These are phyloP conservation scores for Cyclanthera cordifolia DNA, from an alignment of 306 rosid genomes.

Conservation along the genomic window DNA sequence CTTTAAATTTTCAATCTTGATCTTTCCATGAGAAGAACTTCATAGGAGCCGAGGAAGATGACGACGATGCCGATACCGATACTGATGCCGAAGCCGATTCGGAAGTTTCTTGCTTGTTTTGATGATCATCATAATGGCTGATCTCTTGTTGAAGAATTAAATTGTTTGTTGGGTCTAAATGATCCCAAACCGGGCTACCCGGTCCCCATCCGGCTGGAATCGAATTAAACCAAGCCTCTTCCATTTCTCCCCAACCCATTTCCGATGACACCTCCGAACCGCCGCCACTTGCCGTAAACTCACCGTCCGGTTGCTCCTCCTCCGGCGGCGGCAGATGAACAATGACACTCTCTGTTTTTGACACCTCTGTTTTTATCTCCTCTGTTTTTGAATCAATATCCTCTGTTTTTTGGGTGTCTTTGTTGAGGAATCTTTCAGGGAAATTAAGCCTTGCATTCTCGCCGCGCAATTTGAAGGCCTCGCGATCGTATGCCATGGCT, in stretches of 20 bases:
- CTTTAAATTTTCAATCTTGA: conserved; percentile 26
- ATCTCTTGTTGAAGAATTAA: conserved; percentile 27
- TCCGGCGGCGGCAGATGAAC: conserved; percentile 15
- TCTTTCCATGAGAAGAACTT: conserved; percentile 40
- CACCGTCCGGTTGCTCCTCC: conserved; percentile 33
- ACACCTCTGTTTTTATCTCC: neutral
- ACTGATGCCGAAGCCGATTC: conserved; percentile 12
- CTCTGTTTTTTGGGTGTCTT: conserved; percentile 21
- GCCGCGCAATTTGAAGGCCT: conserved; percentile 79
- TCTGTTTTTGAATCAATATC: neutral
- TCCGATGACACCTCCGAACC: conserved; percentile 35
- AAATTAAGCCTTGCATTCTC: conserved; percentile 91
- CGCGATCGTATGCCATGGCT: conserved; percentile 94
- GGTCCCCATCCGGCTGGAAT: conserved; percentile 91
- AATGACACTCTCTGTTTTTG: conserved; percentile 9
- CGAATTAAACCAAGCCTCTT: conserved; percentile 64
- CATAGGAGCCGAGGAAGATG: conserved; percentile 32
- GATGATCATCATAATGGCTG: conserved; percentile 12
- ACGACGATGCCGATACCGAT: conserved; percentile 18
- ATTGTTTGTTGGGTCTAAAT: conserved; percentile 52
- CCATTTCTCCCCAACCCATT: conserved; percentile 79
- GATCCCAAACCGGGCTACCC: conserved; percentile 89
- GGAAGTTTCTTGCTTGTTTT: conserved; percentile 22
- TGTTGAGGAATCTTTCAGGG: conserved; percentile 59
- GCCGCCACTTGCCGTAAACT: conserved; percentile 27